Conservation (phyloP, 139 green algal genomes). For the Zygnema cylindricum region DNA sequence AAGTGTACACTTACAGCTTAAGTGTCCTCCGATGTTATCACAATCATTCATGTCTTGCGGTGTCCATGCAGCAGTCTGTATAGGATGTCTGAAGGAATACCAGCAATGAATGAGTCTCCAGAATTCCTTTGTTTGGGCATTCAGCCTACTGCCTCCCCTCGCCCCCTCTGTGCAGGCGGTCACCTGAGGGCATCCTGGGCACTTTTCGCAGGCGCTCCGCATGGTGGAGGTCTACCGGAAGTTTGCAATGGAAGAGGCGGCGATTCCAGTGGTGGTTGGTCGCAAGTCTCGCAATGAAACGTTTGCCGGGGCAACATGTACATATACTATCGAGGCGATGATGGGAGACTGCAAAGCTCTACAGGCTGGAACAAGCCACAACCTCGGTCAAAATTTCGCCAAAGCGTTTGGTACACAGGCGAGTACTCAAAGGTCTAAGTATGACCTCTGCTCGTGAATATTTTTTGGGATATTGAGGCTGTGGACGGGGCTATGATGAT, state of each 20-base stretch:
- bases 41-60: no score
- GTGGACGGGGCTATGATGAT: no score
- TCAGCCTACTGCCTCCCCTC: no score
- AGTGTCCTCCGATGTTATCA: no score
- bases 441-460: neutral
- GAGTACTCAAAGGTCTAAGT: neutral
- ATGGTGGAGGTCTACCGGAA: slow-evolving; percentile 77
- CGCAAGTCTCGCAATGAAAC: slow-evolving; percentile 91
- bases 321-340: slow-evolving; percentile 99
- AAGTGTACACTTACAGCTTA: no score
- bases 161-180: neutral
- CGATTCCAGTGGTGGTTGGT: slow-evolving; percentile 92
- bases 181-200: neutral
- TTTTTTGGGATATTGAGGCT: neutral
- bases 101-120: neutral
- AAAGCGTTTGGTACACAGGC: slow-evolving; percentile 71
- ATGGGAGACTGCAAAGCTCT: slow-evolving; percentile 92
- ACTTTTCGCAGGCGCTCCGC: slow-evolving; percentile 43
- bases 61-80: no score
- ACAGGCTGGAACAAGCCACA: slow-evolving; percentile 94
- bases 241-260: slow-evolving; percentile 79
- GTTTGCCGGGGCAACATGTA: slow-evolving; percentile 88
- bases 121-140: no score
- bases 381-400: slow-evolving; percentile 97
- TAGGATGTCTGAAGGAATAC: no score